Conservation (phyloP, 1,284 basidiomycete genomes). For the Marasmius sp. region DNA sequence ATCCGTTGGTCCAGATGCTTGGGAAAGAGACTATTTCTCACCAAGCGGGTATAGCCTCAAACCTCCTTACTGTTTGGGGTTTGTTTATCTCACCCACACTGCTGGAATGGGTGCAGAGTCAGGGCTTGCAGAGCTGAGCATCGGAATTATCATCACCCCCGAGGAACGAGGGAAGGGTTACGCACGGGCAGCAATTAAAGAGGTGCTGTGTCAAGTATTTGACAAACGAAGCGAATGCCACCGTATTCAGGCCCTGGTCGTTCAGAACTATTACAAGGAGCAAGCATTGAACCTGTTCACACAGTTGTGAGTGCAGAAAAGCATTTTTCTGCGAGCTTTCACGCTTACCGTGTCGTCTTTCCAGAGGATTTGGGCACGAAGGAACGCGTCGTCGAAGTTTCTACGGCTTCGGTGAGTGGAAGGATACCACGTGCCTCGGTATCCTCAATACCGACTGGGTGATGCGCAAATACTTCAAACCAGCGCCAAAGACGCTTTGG, state of each 20-base stretch:
- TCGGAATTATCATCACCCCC: slow-evolving; percentile 48
- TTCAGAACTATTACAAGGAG: slow-evolving; percentile 40
- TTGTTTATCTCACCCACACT: slow-evolving; percentile 42
- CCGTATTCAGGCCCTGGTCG: slow-evolving; percentile 52
- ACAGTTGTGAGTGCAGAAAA: slow-evolving; percentile 30
- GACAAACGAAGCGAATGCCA: slow-evolving; percentile 43
- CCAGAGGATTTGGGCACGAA: slow-evolving; percentile 57
- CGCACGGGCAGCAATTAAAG: slow-evolving; percentile 42
- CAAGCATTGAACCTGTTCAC: slow-evolving; percentile 42
- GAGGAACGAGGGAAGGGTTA: slow-evolving; percentile 38
- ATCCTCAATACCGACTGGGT: slow-evolving; percentile 65
- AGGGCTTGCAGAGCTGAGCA: slow-evolving; percentile 44
- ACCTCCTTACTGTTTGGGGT: slow-evolving; percentile 13
- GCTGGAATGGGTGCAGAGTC: slow-evolving; percentile 16
- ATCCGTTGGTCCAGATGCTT: neutral
- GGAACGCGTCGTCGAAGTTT: slow-evolving; percentile 56
- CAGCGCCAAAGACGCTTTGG: slow-evolving; percentile 48
- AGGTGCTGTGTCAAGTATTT: slow-evolving; percentile 49
- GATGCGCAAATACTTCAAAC: slow-evolving; percentile 26
- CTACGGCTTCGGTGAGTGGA: slow-evolving; percentile 50
- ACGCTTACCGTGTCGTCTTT: slow-evolving; percentile 3
- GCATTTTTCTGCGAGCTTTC: neutral
- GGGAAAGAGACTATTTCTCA: too few species aligned
- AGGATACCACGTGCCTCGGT: slow-evolving; percentile 57
- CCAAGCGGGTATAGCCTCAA: too few species aligned